These are phyloP conservation scores for Chlorencoelia australis DNA, from an alignment of 2,329 filamentous ascomycete species.

Conservation along the genomic window DNA sequence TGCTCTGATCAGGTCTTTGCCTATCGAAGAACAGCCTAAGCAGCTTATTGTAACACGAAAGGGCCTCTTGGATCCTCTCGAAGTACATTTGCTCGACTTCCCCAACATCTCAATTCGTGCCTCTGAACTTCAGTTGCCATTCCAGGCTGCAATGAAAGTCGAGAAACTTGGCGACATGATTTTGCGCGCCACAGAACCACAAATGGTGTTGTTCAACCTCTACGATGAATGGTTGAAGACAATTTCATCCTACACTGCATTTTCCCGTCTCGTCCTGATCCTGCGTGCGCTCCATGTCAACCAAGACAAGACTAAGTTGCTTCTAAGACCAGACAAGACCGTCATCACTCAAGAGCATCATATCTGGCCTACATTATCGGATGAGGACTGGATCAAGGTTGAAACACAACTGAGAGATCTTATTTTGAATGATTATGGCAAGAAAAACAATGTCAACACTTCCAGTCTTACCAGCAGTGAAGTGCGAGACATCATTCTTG, in stretches of 20 bases:
- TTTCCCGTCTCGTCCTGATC: slow-evolving; percentile 89
- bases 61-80: slow-evolving; percentile 89
- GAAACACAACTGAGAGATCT: slow-evolving; percentile 91
- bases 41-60: slow-evolving; percentile 97
- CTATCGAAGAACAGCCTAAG: slow-evolving; percentile 96
- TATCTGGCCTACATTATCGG: slow-evolving; percentile 90
- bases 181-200: slow-evolving; percentile 90
- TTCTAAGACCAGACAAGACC: slow-evolving; percentile 91
- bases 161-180: slow-evolving; percentile 99
- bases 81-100: slow-evolving; percentile 96
- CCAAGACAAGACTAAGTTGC: slow-evolving; percentile 94
- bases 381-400: slow-evolving; percentile 99
- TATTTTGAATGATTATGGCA: slow-evolving; percentile 96
- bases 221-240: slow-evolving; percentile 99
- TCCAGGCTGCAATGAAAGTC: slow-evolving; percentile 99
- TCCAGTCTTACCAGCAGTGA: slow-evolving; percentile 93
- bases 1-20: slow-evolving; percentile 86
- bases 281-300: slow-evolving; percentile 94
- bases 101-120: slow-evolving; percentile 98
- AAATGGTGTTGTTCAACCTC: slow-evolving; percentile 98
- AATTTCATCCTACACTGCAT: slow-evolving; percentile 96
- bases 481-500: slow-evolving; percentile 94
- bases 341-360: slow-evolving; percentile 98
- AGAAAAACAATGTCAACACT: slow-evolving; percentile 99
- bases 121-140: slow-evolving; percentile 90